Base-by-base conservation (phyloP, 805 yeast genomes). In the Kuraishia floccosa region DNA sequence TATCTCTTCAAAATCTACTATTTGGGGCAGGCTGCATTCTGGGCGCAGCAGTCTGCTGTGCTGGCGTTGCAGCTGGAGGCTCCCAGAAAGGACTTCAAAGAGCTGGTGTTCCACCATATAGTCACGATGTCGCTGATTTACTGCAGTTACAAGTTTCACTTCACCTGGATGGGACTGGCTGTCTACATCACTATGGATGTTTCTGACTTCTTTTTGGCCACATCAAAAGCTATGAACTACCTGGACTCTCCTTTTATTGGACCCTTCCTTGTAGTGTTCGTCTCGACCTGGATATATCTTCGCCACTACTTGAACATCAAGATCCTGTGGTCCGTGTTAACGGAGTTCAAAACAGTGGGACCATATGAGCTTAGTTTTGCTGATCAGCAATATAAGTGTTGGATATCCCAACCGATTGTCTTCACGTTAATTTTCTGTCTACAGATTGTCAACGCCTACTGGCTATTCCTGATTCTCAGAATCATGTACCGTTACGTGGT, bases 161-260 rank as follows among this genome's bases (percentile, higher is more conserved):
- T 86, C 64, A 84, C 95, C 11, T 84, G 93, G 76, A 89, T 91
- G 70, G 99, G 99, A 5, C 54, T 91, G 22, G 82, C 80, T 12
- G 72, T 91, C 31, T 91, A 84, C 53, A 70, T 91, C 44, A 85
- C 97, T 16, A 91, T 91, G 99, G 99, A 91, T 56, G 68, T 86
- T 24, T 81, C 94, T 12, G 99, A 91, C 60, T 76, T 85, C 54
- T 82, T 86, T 57, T 62, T 91, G 41, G 79, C 96, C 5, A 43
- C 64, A 4, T 83, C 96, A 18, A 91, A 91, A 56, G 73, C 84
- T n/a, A 57, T 85, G 37, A 89, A 84, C 57, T 91, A 91, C 51
- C 53, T 93, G 35, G 82, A 86, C 43, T 75, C 86, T 3, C 44
- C 64, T 4, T 35, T 72, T 4, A 71, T 77, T 3, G 74, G 68